Evolutionary conservation across 2,329 filamentous ascomycete species (phyloP).

Genomic region (Capronia americana): DNA sequence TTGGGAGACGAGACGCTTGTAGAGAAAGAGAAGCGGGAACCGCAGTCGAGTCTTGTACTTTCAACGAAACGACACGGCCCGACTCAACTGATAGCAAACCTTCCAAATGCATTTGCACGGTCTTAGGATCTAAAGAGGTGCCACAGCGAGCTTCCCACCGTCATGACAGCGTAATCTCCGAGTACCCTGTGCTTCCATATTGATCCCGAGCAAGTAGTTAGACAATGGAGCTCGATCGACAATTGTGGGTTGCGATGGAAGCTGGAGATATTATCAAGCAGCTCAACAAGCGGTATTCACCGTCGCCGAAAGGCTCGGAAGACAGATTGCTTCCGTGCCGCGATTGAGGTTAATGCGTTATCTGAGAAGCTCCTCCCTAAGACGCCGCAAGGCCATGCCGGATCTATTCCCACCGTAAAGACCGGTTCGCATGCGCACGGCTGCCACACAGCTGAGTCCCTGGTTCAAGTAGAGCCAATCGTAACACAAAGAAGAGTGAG

Average conservation of each 20-base stretch:
- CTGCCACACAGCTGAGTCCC: no score
- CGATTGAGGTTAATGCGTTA: neutral
- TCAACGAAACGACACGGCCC: neutral
- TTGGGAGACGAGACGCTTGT: neutral
- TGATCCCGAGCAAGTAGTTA: neutral
- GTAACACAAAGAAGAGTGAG: no score
- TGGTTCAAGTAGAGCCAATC: no score
- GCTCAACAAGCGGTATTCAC: neutral
- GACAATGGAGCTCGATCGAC: neutral
- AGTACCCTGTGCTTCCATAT: neutral
- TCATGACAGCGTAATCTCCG: neutral
- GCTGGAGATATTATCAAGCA: neutral
- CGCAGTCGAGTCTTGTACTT: neutral
- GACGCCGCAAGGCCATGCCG: neutral
- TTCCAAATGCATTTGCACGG: neutral
- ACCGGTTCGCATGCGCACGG: neutral
- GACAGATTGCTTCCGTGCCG: conserved; percentile 5
- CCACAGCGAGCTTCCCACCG: neutral
- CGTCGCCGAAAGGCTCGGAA: neutral
- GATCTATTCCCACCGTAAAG: neutral
- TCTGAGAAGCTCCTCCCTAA: neutral
- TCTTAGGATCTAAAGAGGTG: neutral
- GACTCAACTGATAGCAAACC: neutral
- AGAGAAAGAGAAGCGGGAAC: neutral
- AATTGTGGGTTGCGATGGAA: neutral